These are phyloP conservation scores for Zelonia costaricensis DNA, from an alignment of 208 protist species.

Conservation along the genomic window DNA sequence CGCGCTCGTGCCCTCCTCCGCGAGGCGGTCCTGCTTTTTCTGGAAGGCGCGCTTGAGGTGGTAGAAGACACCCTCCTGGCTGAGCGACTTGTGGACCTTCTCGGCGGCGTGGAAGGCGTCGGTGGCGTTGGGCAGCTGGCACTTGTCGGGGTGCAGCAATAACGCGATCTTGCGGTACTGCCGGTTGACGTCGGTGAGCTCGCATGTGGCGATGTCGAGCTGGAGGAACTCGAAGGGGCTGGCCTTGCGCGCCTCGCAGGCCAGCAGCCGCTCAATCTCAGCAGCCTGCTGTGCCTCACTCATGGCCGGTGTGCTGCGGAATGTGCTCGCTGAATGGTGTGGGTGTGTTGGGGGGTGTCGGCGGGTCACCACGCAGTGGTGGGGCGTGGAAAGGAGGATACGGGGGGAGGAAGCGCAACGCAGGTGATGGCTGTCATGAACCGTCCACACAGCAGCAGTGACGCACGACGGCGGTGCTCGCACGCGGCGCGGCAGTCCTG, in stretches of 20 bases:
- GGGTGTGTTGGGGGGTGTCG: too few species aligned
- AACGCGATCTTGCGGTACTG: slow-evolving; percentile 78
- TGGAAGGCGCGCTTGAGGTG: slow-evolving; percentile 69
- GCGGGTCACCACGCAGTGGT: too few species aligned
- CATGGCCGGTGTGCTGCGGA: too few species aligned
- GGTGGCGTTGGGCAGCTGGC: slow-evolving; percentile 61
- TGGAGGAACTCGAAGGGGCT: slow-evolving; percentile 68
- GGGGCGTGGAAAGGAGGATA: too few species aligned
- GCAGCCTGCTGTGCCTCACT: slow-evolving; percentile 43
- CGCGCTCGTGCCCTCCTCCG: slow-evolving; percentile 34
- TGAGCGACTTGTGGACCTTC: slow-evolving; percentile 79
- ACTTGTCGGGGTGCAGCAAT: slow-evolving; percentile 91
- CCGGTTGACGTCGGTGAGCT: slow-evolving; percentile 64
- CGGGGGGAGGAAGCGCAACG: too few species aligned
- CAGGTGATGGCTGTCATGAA: too few species aligned
- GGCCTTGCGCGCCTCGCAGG: slow-evolving; percentile 37
- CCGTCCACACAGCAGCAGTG: too few species aligned
- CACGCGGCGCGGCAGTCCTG: too few species aligned
- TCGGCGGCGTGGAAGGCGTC: slow-evolving; percentile 87
- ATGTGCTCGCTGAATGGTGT: too few species aligned
- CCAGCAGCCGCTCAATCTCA: slow-evolving; percentile 69
- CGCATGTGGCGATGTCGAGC: slow-evolving; percentile 63
- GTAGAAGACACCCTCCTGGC: slow-evolving; percentile 64
- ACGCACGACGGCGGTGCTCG: too few species aligned
- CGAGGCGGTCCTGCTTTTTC: slow-evolving; percentile 50